Percentiles rank a stretch among this genome's conserved stretches.
Conservation (phyloP, 2,329 filamentous ascomycete genomes). For the Aspergillus persii region DNA sequence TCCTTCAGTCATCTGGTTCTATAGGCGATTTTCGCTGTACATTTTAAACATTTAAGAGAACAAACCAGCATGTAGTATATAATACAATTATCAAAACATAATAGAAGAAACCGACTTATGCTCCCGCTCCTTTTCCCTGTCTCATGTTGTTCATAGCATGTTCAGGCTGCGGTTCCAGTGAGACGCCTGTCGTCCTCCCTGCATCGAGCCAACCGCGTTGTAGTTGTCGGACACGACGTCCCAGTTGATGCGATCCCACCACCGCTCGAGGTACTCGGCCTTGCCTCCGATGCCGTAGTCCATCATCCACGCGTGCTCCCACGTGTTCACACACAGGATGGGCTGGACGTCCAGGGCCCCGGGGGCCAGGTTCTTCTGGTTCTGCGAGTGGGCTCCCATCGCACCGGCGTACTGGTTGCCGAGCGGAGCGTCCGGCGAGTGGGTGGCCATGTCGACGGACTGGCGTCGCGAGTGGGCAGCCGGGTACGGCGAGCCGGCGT, state of each 20-base stretch:
- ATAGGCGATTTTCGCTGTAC: conserved; percentile 21
- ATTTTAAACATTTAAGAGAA: conserved; percentile 13
- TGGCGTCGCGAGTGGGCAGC: conserved; percentile 77
- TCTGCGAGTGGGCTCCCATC: conserved; percentile 33
- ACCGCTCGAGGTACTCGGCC: conserved; percentile 68
- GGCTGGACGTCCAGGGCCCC: conserved; percentile 61
- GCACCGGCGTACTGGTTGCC: conserved; percentile 37
- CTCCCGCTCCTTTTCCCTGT: conserved; percentile 3
- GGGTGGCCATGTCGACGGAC: conserved; percentile 47
- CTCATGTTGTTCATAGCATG: conserved; percentile 21
- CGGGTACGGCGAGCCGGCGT: conserved; percentile 83
- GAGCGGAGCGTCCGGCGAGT: conserved; percentile 32
- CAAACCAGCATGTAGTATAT: conserved; percentile 23
- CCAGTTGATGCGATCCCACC: conserved; percentile 93
- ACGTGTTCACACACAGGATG: conserved; percentile 88
- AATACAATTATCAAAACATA: conserved; percentile 27
- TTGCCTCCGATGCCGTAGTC: conserved; percentile 81
- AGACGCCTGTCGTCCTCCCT: conserved; percentile 18
- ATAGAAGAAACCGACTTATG: conserved; percentile 3
- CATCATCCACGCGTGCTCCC: conserved; percentile 88
- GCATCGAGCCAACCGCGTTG: conserved; percentile 30
- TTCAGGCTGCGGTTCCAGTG: conserved; percentile 25
- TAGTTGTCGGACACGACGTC: conserved; percentile 59
- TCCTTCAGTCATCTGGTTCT: conserved; percentile 3
- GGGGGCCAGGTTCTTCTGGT: conserved; percentile 38